Conservation (phyloP, 345 rosid genomes). For the Rhodamnia rubescens region DNA sequence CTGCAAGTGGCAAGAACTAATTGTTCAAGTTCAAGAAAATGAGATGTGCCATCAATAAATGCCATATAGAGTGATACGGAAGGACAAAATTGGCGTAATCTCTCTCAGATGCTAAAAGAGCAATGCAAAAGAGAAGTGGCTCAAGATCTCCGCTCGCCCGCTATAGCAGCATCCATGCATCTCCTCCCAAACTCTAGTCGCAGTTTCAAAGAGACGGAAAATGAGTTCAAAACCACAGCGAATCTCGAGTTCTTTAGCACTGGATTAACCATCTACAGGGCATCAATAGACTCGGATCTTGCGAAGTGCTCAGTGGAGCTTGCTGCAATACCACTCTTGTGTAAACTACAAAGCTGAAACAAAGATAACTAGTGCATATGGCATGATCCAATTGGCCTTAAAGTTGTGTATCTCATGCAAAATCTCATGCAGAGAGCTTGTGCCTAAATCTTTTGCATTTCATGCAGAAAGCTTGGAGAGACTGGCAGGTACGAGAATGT, state of each 20-base stretch:
- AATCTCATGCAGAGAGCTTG: not conserved
- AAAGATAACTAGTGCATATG: not conserved
- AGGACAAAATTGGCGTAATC: not conserved
- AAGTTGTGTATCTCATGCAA: not conserved
- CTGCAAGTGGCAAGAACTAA: not conserved
- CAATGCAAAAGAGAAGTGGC: not conserved
- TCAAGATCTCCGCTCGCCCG: not conserved
- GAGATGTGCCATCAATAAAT: not conserved
- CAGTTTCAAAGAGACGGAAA: not conserved
- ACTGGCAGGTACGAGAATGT: not conserved
- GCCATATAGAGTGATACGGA: not conserved
- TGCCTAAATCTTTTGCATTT: not conserved
- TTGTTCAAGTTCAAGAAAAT: not conserved
- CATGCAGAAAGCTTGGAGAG: not conserved
- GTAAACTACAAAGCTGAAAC: not conserved
- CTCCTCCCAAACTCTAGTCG: not conserved
- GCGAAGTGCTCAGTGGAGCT: not conserved
- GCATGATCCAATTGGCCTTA: not conserved
- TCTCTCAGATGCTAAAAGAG: not conserved
- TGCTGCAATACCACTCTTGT: not conserved
- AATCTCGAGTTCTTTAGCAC: not conserved
- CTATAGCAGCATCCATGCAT: not conserved
- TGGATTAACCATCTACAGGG: not conserved
- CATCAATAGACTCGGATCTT: not conserved
- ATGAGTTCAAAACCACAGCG: not conserved